phyloP scores from a whole-genome alignment of 495 filamentous ascomycete genomes.

The Umbilicaria muhlenbergii region DNA sequence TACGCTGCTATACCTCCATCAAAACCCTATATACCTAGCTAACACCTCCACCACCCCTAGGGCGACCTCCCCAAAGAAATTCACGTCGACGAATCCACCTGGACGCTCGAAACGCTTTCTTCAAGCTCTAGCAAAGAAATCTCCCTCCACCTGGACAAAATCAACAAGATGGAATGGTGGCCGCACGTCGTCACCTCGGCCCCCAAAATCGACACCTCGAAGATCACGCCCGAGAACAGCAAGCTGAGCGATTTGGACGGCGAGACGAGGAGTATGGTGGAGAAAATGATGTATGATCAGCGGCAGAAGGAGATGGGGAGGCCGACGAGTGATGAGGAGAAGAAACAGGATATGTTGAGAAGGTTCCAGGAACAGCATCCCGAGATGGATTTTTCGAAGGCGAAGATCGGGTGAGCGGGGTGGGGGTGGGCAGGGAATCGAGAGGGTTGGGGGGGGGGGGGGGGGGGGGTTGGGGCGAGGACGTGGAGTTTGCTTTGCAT shows the following conservation, averaged over 20 bases:
- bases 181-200: constrained; percentile 71
- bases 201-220: constrained; percentile 74
- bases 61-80: constrained; percentile 74
- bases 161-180: constrained; percentile 98
- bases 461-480: too few relatives aligned
- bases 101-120: constrained; percentile 67
- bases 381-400: constrained; percentile 76
- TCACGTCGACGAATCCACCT: constrained; percentile 73
- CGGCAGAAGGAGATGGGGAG: constrained; percentile 86
- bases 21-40: background rate
- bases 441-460: background rate
- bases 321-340: constrained; percentile 79
- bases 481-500: too few relatives aligned
- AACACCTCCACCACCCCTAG: constrained; percentile 25
- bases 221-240: constrained; percentile 85
- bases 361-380: constrained; percentile 78
- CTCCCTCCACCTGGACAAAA: constrained; percentile 85
- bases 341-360: constrained; percentile 81
- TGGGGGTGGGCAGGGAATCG: too few relatives aligned
- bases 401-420: constrained; percentile 39
- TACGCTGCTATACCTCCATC: background rate
- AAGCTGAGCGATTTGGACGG: constrained; percentile 86
- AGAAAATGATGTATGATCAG: constrained; percentile 99
- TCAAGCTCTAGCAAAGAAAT: constrained; percentile 53
- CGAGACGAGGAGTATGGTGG: constrained; percentile 93